These are phyloP conservation scores for Phytophthora cactorum DNA, from an alignment of 352 stramenopile species.

Conservation along the genomic window DNA sequence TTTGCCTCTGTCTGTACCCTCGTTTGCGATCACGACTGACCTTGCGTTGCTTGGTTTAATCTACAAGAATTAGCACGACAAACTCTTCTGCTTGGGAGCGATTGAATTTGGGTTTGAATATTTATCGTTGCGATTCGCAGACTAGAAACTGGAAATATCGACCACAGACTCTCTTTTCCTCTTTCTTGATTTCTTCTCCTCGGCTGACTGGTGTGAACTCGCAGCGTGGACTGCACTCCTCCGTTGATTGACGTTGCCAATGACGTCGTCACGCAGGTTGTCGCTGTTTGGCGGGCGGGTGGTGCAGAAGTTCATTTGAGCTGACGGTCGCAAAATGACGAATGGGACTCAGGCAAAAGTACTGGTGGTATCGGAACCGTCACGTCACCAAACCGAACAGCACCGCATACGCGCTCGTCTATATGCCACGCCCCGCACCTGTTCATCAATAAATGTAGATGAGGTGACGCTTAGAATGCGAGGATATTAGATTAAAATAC, in stretches of 20 bases:
- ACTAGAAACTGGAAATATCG: not conserved
- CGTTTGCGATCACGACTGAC: not conserved
- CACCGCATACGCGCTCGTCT: too few species aligned
- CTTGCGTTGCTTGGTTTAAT: not conserved
- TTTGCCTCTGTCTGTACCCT: not conserved
- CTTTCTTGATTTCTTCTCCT: not conserved
- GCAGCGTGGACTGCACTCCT: not conserved
- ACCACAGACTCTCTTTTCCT: not conserved
- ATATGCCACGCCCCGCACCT: too few species aligned
- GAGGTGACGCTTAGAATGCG: too few species aligned
- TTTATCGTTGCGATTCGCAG: not conserved
- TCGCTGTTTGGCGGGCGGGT: not conserved
- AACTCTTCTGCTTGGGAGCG: not conserved
- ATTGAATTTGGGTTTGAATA: too few species aligned
- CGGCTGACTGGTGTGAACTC: not conserved
- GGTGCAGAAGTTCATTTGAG: not conserved
- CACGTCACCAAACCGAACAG: not conserved
- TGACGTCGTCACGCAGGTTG: not conserved
- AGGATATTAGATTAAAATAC: too few species aligned
- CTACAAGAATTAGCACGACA: not conserved
- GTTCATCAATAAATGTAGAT: too few species aligned
- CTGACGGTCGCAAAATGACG: not conserved
- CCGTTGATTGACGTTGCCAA: not conserved
- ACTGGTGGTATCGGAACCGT: not conserved
- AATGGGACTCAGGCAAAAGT: not conserved